Conservation (phyloP, 805 yeast genomes). For the Wickerhamomyces ciferrii region DNA sequence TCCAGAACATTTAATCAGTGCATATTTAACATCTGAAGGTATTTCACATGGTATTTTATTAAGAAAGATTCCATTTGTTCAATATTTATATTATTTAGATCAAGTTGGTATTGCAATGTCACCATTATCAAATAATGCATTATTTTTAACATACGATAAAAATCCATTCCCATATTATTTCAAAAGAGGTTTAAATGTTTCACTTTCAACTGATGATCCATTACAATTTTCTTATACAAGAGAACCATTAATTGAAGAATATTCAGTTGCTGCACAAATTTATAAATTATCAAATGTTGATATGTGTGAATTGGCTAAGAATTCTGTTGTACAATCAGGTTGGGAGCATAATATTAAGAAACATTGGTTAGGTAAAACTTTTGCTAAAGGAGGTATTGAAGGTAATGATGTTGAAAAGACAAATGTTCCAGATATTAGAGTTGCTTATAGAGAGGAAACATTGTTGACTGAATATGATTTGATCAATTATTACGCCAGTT, state of each 20-base stretch:
- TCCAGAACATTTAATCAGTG: conserved; percentile 91
- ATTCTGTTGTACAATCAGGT: conserved; percentile 91
- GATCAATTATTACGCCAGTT: conserved; percentile 48
- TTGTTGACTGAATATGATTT: conserved; percentile 64
- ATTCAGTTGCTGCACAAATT: conserved; percentile 97
- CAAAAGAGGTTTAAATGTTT: conserved; percentile 89
- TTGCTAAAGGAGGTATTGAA: conserved; percentile 51
- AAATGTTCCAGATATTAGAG: conserved; percentile 88
- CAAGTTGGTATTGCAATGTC: conserved; percentile 99
- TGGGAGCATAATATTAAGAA: conserved; percentile 81
- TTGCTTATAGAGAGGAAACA: conserved; percentile 81
- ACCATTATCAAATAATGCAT: conserved; percentile 93
- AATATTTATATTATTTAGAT: conserved; percentile 86
- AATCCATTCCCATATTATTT: conserved; percentile 92
- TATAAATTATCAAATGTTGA: conserved; percentile 92
- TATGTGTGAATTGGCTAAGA: conserved; percentile 94
- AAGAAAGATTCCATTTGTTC: conserved; percentile 92
- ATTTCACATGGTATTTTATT: conserved; percentile 93
- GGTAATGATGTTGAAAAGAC: conserved; percentile 92
- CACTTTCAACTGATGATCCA: conserved; percentile 96
- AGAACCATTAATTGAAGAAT: conserved; percentile 96
- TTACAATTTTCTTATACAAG: conserved; percentile 94
- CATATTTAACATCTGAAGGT: conserved; percentile 85
- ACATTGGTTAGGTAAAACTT: conserved; percentile 87
- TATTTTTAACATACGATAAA: conserved; percentile 92